Conservation (phyloP, 83 land plant species). For the Picea engelmannii region DNA sequence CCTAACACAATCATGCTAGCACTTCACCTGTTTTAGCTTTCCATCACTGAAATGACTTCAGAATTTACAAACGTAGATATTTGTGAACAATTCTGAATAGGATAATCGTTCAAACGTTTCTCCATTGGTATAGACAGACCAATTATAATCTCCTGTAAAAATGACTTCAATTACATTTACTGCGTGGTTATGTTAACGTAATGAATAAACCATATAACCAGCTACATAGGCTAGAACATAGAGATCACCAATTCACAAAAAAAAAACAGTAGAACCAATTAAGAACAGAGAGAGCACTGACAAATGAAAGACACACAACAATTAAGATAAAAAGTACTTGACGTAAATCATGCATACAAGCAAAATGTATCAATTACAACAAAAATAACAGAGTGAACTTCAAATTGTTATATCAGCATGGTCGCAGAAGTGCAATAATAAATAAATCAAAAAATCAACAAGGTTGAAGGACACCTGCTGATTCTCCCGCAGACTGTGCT, state of each 20-base stretch:
- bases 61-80: constrained; percentile 12
- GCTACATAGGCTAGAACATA: constrained; percentile 1
- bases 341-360: not conserved
- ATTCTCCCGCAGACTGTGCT: constrained; percentile 26
- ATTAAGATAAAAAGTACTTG: not conserved
- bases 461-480: constrained; percentile 35
- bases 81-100: constrained; percentile 15
- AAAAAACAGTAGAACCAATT: not conserved
- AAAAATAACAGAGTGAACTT: not conserved
- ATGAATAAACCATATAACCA: not conserved
- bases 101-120: not conserved
- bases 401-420: not conserved
- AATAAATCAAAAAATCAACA: not conserved
- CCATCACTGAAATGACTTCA: constrained; percentile 14
- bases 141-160: constrained; percentile 17
- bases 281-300: not conserved
- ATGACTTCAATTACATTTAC: constrained; percentile 12
- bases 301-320: not conserved
- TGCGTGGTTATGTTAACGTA: no score
- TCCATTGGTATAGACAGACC: constrained; percentile 16
- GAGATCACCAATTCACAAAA: not conserved
- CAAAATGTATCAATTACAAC: not conserved
- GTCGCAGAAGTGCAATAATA: not conserved
- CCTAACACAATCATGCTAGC: not conserved
- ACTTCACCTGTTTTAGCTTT: constrained; percentile 16